A percentile compares a stretch with the other conserved stretches of the same genome.
Evolutionary conservation across 2,329 filamentous ascomycete genomes (phyloP).

Genomic region (Cryphonectria radicalis): DNA sequence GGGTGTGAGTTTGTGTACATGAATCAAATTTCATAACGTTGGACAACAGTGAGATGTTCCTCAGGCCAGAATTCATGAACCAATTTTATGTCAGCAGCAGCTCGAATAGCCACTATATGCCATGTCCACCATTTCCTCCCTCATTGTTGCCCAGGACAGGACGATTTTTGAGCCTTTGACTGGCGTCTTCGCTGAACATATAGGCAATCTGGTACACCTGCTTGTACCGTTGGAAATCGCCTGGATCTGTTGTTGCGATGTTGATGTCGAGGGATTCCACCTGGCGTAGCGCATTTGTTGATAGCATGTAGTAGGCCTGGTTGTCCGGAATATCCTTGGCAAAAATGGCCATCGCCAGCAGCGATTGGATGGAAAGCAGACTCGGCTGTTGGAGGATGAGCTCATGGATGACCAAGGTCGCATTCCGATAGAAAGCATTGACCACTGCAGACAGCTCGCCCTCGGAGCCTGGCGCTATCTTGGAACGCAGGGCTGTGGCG

Average conservation of each 20-base stretch:
- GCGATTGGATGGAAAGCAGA: slow-evolving; percentile 30
- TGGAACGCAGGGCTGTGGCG: slow-evolving; percentile 29
- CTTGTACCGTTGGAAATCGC: background rate
- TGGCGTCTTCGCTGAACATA: background rate
- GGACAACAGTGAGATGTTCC: background rate
- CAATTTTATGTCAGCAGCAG: background rate
- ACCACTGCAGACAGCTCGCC: slow-evolving; percentile 19
- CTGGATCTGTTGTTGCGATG: background rate
- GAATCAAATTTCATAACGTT: background rate
- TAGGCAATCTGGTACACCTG: background rate
- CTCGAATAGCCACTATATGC: background rate
- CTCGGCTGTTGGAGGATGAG: slow-evolving; percentile 28
- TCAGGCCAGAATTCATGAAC: background rate
- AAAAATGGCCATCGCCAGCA: slow-evolving; percentile 32
- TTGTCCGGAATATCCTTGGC: slow-evolving; percentile 24
- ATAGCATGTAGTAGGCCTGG: slow-evolving; percentile 29
- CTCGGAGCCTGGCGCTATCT: slow-evolving; percentile 30
- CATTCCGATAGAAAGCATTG: slow-evolving; percentile 30
- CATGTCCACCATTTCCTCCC: background rate
- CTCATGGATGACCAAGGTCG: slow-evolving; percentile 26
- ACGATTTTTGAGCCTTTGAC: background rate
- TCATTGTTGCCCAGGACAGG: background rate
- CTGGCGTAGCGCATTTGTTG: slow-evolving; percentile 30
- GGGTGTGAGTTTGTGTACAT: background rate
- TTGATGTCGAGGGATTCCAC: slow-evolving; percentile 36